Base-by-base conservation (phyloP, 2,329 filamentous ascomycete species). In the Echinosphaeria canescens region DNA sequence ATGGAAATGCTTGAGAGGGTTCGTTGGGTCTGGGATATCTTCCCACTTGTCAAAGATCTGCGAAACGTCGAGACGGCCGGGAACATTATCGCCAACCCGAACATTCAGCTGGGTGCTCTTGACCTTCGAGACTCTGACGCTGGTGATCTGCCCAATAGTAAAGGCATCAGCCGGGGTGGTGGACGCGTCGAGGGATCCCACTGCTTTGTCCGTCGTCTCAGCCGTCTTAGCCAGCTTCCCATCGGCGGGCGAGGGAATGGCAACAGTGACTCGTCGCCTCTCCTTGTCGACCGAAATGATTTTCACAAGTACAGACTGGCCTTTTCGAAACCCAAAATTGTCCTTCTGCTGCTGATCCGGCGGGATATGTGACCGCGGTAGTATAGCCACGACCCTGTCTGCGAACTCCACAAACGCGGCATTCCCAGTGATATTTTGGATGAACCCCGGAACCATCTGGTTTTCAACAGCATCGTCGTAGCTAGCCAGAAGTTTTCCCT, bases 91-190 rank as follows among this genome's bases (percentile, higher is more conserved):
- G 23, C 80, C 75, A 27, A 95, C 60, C 36, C 78, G 68, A 5
- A 98, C 81, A 37, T 95, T 95, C 29, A 95, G 56, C 44, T 98
- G 88, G 0, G 85, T 93, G 26, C 74, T 73, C 48, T 91, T 92
- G 42, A 93, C 56, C 0, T 80, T 80, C n/a, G 66, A 64, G 24
- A 98, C 66, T 37, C 63, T 74, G 22, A 78, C 85, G 42, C 78
- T 81, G 6, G 72, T 70, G 25, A 75, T 45, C 35, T 62, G 74
- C 28, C 85, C 85, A 16, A 81, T 56, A 2, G 56, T 55, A 26
- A 92, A 62, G 36, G 92, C 80, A 24, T 71, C 67, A n/a, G 75
- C 55, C 5, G 67, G 62, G 18, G 52, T 56, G 31, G 79, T 58
- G 4, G 52, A 56, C 6, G 60, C 53, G 38, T 90, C 80, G 5